These are phyloP conservation scores for Collariella sp. DNA, from an alignment of 495 filamentous ascomycete species.

Conservation along the genomic window DNA sequence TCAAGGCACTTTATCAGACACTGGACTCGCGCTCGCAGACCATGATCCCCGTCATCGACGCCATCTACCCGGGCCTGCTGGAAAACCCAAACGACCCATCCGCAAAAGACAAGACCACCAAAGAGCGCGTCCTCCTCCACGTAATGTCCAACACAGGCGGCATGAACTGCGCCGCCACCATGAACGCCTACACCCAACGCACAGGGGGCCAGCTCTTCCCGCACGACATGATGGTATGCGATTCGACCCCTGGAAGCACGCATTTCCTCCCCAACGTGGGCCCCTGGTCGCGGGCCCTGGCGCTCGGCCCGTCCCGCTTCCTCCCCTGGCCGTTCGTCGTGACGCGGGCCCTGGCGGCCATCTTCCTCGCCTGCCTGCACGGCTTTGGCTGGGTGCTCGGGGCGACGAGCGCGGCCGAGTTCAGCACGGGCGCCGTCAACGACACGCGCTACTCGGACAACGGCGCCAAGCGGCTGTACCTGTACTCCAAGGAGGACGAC, in stretches of 20 bases:
- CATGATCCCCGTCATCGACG: constrained; percentile 45
- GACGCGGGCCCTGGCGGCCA: constrained; percentile 34
- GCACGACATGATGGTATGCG: constrained; percentile 39
- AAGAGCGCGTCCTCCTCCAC: constrained; percentile 38
- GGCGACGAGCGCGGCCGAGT: constrained; percentile 28
- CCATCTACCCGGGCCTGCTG: constrained; percentile 24
- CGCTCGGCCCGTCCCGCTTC: constrained; percentile 35
- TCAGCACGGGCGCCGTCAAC: constrained; percentile 29
- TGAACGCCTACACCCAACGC: constrained; percentile 36
- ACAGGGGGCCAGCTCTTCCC: constrained; percentile 29
- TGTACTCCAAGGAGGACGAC: constrained; percentile 48
- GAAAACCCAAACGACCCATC: not conserved
- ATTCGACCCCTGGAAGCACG: constrained; percentile 45
- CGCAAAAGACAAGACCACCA: not conserved
- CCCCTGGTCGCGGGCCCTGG: constrained; percentile 46
- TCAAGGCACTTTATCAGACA: constrained; percentile 35
- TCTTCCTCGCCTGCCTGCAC: constrained; percentile 26
- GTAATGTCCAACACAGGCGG: constrained; percentile 47
- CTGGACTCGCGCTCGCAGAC: constrained; percentile 34
- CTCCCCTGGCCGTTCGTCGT: constrained; percentile 39
- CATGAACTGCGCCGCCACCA: constrained; percentile 40
- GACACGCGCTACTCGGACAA: constrained; percentile 24
- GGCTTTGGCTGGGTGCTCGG: constrained; percentile 26
- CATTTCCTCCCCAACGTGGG: constrained; percentile 40
- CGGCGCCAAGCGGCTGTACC: constrained; percentile 34